Conservation (phyloP, 2,329 filamentous ascomycete genomes). For the Plectosphaerella plurivora region DNA sequence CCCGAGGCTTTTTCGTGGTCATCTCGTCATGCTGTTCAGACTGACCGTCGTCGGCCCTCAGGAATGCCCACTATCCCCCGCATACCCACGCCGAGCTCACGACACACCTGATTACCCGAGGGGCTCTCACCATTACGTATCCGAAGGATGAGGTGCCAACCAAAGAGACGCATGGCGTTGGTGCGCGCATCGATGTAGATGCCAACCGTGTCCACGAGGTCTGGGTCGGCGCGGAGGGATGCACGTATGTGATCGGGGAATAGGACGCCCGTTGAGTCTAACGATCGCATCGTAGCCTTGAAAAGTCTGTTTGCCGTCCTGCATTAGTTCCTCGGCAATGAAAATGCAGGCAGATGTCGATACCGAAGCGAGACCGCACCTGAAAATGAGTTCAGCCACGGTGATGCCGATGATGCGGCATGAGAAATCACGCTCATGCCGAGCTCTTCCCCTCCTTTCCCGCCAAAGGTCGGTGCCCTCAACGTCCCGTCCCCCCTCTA, state of each 20-base stretch:
- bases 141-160: conserved; percentile 50
- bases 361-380: neutral
- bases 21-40: neutral
- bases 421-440: too few species aligned
- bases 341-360: neutral
- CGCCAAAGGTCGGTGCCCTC: too few species aligned
- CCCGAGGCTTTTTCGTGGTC: neutral
- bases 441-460: too few species aligned
- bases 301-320: conserved; percentile 5
- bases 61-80: conserved; percentile 64
- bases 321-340: neutral
- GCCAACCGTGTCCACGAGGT: conserved; percentile 63
- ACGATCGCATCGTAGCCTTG: conserved; percentile 1
- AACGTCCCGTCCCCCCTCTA: too few species aligned
- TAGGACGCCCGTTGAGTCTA: conserved; percentile 16
- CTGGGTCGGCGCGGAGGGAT: conserved; percentile 62
- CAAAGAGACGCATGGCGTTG: conserved; percentile 56
- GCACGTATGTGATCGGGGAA: conserved; percentile 64
- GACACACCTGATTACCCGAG: conserved; percentile 64
- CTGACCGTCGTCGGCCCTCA: conserved; percentile 20
- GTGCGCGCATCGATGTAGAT: conserved; percentile 62
- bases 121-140: conserved; percentile 63
- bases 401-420: too few species aligned
- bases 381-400: too few species aligned
- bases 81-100: conserved; percentile 62